Base-by-base conservation (phyloP, 768 basidiomycete genomes). In the Tremella mesenterica region DNA sequence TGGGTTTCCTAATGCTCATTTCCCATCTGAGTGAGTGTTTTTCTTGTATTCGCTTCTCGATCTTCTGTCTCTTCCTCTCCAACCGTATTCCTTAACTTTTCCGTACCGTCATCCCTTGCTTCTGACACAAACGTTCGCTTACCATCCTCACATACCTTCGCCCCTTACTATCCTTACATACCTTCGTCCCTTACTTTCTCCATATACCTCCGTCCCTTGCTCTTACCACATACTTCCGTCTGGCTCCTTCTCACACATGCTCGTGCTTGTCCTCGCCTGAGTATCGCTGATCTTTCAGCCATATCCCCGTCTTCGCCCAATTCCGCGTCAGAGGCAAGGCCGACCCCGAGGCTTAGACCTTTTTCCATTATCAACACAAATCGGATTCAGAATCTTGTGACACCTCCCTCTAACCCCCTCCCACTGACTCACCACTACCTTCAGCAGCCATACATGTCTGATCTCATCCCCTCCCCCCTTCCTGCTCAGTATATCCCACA, bases 1-100 rank as follows among this genome's bases (percentile, higher is more conserved):
- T 41, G 95, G 95, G 31, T 97, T 97, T 79, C 95, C 95, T 26
- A 92, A 96, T 73, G 81, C 84, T 1, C 89, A 96, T 70, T 95
- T 91, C 79, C 90, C 93, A 21, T 92, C 90, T 54, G 92, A 96
- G 91, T 96, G 74, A 70, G 89, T 84, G 14, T 39, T n/a, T n/a
- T n/a, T n/a, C 44, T 30, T 33, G 43, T 52, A 45, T 10, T 1
- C 12, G 3, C n/a, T n/a, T n/a, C n/a, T n/a, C n/a, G n/a, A 8
- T 49, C 13, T 6, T 58, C 7, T 6, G 38, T 21, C 18, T 47
- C 27, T n/a, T 33, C 20, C 7, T 7, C 25, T 20, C 48, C 38
- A 36, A 49, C 29, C n/a, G n/a, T n/a, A n/a, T n/a, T n/a, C n/a
- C n/a, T 31, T 39, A 18, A 20, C 27, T 38, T 12, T 9, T 41